These are phyloP conservation scores for Smallanthus sonchifolius DNA, from an alignment of 129 eudicot species.

Conservation along the genomic window DNA sequence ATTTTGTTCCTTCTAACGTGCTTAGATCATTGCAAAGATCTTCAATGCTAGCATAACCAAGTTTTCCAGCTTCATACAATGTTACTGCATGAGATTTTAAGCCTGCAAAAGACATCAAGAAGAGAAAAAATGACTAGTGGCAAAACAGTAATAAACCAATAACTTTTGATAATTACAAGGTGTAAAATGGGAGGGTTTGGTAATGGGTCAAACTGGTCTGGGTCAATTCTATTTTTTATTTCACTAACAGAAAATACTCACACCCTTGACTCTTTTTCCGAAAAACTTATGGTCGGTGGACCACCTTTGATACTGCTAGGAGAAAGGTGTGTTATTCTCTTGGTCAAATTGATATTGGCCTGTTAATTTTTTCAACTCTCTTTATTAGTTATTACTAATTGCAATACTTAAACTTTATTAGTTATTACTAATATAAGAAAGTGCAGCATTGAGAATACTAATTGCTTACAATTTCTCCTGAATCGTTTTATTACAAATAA, in stretches of 20 bases:
- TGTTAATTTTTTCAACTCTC: neutral
- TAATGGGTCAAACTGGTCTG: too few relatives aligned
- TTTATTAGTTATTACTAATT: neutral
- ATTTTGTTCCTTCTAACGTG: slow-evolving; percentile 86
- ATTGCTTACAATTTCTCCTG: too few relatives aligned
- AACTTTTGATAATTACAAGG: neutral
- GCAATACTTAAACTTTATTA: neutral
- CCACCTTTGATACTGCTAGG: neutral
- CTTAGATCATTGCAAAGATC: slow-evolving; percentile 92
- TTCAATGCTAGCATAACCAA: slow-evolving; percentile 84
- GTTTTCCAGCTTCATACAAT: slow-evolving; percentile 94
- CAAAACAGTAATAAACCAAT: slow-evolving; percentile 1
- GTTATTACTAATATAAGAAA: neutral
- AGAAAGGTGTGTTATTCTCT: neutral
- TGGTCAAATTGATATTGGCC: neutral
- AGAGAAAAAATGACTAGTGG: slow-evolving; percentile 15
- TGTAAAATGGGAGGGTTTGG: neutral
- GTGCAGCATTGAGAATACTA: neutral
- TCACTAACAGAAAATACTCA: too few relatives aligned
- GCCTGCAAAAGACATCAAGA: slow-evolving; percentile 50
- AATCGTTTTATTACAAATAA: too few relatives aligned
- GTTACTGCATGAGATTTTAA: slow-evolving; percentile 97
- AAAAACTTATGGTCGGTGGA: neutral
- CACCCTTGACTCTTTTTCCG: too few relatives aligned
- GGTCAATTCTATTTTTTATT: neutral